Conservation (phyloP, 2,329 filamentous ascomycete species). For the Claviceps sp. region DNA sequence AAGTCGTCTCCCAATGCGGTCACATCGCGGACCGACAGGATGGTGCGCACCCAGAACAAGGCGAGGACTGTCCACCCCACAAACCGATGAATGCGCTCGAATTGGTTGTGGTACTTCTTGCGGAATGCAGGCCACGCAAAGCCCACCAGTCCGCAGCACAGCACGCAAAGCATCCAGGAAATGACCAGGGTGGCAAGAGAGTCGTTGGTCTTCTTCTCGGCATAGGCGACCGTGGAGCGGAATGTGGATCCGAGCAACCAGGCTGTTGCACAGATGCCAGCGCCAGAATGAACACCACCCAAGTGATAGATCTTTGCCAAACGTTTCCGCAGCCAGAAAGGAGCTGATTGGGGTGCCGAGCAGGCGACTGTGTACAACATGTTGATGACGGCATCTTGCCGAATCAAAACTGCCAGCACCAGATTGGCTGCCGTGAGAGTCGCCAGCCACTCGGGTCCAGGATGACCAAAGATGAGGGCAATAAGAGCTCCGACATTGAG, state of each 20-base stretch:
- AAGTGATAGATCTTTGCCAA: conserved; percentile 39
- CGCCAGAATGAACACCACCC: conserved; percentile 37
- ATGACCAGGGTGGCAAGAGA: conserved; percentile 33
- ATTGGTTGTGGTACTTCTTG: conserved; percentile 49
- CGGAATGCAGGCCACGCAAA: conserved; percentile 54
- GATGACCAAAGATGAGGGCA: conserved; percentile 23
- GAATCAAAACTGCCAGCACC: conserved; percentile 33
- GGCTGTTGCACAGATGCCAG: conserved; percentile 33
- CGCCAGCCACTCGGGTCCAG: conserved; percentile 24
- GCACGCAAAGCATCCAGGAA: conserved; percentile 41
- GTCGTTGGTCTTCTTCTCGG: conserved; percentile 15
- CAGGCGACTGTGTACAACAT: conserved; percentile 31
- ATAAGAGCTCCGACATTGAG: conserved; percentile 35
- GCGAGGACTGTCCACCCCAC: conserved; percentile 54
- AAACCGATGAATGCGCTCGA: conserved; percentile 60
- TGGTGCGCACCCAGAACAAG: conserved; percentile 50
- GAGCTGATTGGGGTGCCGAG: conserved; percentile 30
- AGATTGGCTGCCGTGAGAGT: conserved; percentile 35
- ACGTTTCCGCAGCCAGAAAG: conserved; percentile 33
- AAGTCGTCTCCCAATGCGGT: conserved; percentile 20
- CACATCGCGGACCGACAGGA: conserved; percentile 38
- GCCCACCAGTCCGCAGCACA: conserved; percentile 46
- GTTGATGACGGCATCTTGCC: conserved; percentile 42
- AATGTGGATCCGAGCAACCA: conserved; percentile 34
- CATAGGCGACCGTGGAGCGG: conserved; percentile 22